phyloP scores from a whole-genome alignment of 2,329 filamentous ascomycete species.

The Pseudocercospora musae region DNA sequence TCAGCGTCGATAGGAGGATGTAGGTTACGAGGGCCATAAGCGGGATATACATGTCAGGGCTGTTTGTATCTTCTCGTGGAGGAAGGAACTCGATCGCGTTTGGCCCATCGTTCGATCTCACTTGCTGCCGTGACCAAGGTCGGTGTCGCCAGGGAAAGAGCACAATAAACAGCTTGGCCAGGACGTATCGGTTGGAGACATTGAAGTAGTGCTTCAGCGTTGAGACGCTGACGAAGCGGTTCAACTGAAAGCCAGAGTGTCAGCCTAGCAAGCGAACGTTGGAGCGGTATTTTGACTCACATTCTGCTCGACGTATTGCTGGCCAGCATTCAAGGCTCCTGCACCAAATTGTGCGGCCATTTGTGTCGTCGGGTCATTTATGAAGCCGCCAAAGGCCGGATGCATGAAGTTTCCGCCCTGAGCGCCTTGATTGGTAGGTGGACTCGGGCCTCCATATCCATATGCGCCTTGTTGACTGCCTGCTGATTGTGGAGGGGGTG shows the following conservation, averaged over 20 bases:
- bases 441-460: constrained; percentile 52
- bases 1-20: constrained; percentile 84
- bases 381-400: constrained; percentile 81
- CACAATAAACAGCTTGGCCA: constrained; percentile 88
- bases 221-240: constrained; percentile 84
- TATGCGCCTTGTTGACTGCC: constrained; percentile 64
- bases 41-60: constrained; percentile 97
- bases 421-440: constrained; percentile 52
- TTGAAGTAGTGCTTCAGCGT: constrained; percentile 99
- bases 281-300: constrained; percentile 36
- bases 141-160: constrained; percentile 97
- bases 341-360: constrained; percentile 93
- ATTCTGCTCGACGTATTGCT: constrained; percentile 94
- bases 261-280: background rate
- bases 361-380: constrained; percentile 92
- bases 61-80: constrained; percentile 88
- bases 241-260: constrained; percentile 51
- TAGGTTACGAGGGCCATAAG: constrained; percentile 98
- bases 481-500: constrained; percentile 71
- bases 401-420: constrained; percentile 39
- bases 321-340: constrained; percentile 83
- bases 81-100: constrained; percentile 70
- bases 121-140: constrained; percentile 93
- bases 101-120: constrained; percentile 49
- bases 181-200: constrained; percentile 94